Evolutionary conservation across 1,284 basidiomycete species (phyloP), one percentile per base, ranked within the genome.

Genomic region (Tilletia indica): DNA sequence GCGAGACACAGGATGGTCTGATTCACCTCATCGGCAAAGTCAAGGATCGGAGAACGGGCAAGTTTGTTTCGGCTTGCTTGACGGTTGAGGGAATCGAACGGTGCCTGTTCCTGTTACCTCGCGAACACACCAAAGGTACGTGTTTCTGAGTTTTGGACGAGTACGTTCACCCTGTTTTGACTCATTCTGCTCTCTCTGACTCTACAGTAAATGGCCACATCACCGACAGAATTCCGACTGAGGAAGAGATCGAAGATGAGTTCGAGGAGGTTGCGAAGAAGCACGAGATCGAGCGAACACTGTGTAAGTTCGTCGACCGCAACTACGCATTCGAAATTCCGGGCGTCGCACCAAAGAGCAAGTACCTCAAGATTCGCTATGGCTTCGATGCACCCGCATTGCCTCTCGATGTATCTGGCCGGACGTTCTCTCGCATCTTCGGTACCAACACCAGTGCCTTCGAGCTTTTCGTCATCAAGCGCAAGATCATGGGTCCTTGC

Each of bases 401-500:
- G 67, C 91, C 93, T 0, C 86, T 87, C 72, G 89, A 89, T 67
- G 88, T 92, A 8, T 89, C 89, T 38, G 94, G 93, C 68, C 89
- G 91, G 4, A 96, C 93, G 49, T 96, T 97, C 83, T 88, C 90
- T 61, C 90, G 90, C 71, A 90, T 97, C 12, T 93, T 98, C 78
- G 96, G 97, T n/a, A 92, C 94, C 11, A 93, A 91, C 78, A 95
- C 94, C 0, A 93, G 87, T 71, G 91, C 96, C 0, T 99, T 99
- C 80, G 97, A 99, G 85, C 87, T 95, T 8, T 89, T 99, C n/a
- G 93, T 94, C 0, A 81, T 99, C 70, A 98, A 98, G 86, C 90
- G 94, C 48, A 94, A 94, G 86, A 97, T 99, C 76, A 98, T 97
- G 93, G 97, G 97, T 2, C 95, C 97, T 0, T 99, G 97, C 84